Evolutionary conservation across 139 green algal species (phyloP).

Genomic region (Coelastrella sp.): DNA sequence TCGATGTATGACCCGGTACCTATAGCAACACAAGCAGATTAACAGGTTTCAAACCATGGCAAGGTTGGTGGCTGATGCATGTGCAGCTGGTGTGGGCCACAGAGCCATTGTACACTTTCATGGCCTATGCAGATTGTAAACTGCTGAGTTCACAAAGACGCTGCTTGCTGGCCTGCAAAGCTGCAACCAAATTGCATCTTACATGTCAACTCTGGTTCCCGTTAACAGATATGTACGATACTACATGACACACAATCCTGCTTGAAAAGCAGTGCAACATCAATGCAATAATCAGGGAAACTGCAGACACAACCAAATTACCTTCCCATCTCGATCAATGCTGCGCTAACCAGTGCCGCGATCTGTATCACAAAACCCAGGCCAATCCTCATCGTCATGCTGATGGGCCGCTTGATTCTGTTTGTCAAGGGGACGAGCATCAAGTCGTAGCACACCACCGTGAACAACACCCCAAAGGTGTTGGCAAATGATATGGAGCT

Average conservation of each 20-base stretch:
- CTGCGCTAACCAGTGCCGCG: constrained; percentile 15
- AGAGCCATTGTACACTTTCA: too few relatives aligned
- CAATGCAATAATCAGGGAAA: background rate
- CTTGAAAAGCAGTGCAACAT: background rate
- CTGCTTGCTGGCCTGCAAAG: too few relatives aligned
- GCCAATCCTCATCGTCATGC: constrained; percentile 12
- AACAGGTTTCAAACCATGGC: too few relatives aligned
- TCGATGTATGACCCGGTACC: background rate
- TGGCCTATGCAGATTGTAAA: too few relatives aligned
- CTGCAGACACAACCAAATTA: background rate
- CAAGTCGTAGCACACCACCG: constrained; percentile 51
- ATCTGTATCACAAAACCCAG: constrained; percentile 28
- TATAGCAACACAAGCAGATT: background rate
- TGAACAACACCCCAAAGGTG: constrained; percentile 53
- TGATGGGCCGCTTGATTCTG: constrained; percentile 25
- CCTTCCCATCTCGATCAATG: constrained; percentile 29
- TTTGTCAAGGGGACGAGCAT: constrained; percentile 33
- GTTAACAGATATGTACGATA: background rate
- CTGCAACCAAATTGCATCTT: too few relatives aligned
- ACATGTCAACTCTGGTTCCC: too few relatives aligned
- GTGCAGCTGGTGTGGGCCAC: too few relatives aligned
- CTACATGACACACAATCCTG: background rate
- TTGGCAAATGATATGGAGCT: constrained; percentile 50
- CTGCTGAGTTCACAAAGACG: too few relatives aligned
- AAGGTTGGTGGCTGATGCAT: too few relatives aligned